Evolutionary conservation across 257 asterid species (phyloP), one percentile per base, ranked within the genome.

Genomic region (Solanum corneliomulleri): DNA sequence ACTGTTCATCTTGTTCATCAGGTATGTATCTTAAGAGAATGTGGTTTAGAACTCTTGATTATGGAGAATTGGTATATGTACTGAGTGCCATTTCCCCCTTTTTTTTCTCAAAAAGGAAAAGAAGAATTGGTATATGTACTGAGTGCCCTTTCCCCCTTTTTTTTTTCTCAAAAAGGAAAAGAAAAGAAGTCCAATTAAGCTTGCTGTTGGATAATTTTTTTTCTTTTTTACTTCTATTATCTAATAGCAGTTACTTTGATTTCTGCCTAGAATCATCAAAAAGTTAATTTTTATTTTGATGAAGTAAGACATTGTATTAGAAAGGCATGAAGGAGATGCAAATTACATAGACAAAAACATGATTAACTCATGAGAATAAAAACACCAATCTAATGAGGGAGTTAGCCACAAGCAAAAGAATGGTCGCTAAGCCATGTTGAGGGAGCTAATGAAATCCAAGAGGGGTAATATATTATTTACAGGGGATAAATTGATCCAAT

Each of bases 1-100:
- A 94, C 98, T 68, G 98, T 97, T 88, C 93, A 88, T 87, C 98
- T 93, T 90, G 98, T 97, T n/a, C 95, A 90, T 18, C 97, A 93
- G 98, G 99, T 87, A 90, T 88, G 91, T 77, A 42, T 75, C 11
- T 23, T 70, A 14, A 78, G 64, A 78, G 42, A 78, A 78, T 78
- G 66, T 45, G 41, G 66, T 27, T 80, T 39, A 80, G 84, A 47
- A 27, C 4, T 80, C 44, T 80, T 80, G 84, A 47, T 80, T 80
- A 27, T 47, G 68, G 42, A 44, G 44, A 25, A 8, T 37, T 74
- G 68, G 29, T 39, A 11, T 74, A 74, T 74, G 33, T 21, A 37
- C 10, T 39, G 82, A 39, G 11, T 39, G 27, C 82, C 31, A 20
- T 74, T 74, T 58, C 3, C 8, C 49, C 52, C 15, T 11, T 20